Evolutionary conservation across 768 basidiomycete genomes (phyloP).

Genomic region (Plicaturopsis crispa): DNA sequence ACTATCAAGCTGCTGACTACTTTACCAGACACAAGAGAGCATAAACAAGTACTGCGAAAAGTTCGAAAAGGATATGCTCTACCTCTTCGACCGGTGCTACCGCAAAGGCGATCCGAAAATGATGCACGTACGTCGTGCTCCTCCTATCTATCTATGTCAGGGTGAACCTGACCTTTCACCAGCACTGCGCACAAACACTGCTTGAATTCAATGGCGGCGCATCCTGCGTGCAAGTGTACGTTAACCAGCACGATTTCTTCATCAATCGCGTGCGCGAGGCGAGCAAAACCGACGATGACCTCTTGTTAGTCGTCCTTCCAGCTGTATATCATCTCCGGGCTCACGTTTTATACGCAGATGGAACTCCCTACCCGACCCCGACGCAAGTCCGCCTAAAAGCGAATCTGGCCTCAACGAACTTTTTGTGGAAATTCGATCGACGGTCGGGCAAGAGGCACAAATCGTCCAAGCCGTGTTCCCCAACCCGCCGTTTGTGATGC

Average conservation of each 20-base stretch:
- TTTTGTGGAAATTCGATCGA: conserved; percentile 81
- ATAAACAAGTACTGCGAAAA: conserved; percentile 98
- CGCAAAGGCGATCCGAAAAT: conserved; percentile 96
- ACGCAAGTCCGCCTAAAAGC: conserved; percentile 63
- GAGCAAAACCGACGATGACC: conserved; percentile 44
- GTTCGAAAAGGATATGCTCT: conserved; percentile 98
- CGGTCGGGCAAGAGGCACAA: conserved; percentile 92
- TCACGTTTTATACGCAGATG: conserved; percentile 46
- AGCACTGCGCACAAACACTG: conserved; percentile 97
- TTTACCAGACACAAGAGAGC: conserved; percentile 71
- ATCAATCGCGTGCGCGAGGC: conserved; percentile 82
- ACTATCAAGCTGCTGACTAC: too few species aligned
- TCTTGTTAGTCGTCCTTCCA: conserved; percentile 34
- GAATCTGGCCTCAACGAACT: conserved; percentile 77
- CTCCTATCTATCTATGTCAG: not conserved
- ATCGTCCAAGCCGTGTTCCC: conserved; percentile 99
- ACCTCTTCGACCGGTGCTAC: conserved; percentile 92
- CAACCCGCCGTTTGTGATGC: conserved; percentile 93
- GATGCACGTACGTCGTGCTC: conserved; percentile 74
- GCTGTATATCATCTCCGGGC: not conserved
- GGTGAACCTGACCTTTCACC: conserved; percentile 1
- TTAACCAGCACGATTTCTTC: conserved; percentile 99
- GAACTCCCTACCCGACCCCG: conserved; percentile 73
- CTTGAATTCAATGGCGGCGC: conserved; percentile 97
- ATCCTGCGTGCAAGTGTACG: conserved; percentile 96